Evolutionary conservation across 176 grass and related monocot species (phyloP).

Genomic region (Cocos nucifera): DNA sequence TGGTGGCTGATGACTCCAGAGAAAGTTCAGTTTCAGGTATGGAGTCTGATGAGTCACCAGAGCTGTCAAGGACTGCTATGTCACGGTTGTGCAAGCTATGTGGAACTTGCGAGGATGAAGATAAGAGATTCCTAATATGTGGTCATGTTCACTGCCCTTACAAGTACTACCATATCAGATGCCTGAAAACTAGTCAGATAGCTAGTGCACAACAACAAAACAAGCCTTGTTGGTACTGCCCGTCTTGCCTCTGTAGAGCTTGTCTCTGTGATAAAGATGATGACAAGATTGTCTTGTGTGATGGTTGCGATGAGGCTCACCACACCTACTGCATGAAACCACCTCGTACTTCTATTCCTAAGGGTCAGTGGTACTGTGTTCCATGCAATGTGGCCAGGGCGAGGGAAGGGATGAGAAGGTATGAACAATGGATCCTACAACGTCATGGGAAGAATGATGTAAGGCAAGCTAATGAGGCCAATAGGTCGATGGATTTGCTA

Average conservation of each 20-base stretch:
- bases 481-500: slow-evolving; percentile 3
- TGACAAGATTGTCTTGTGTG: slow-evolving; percentile 59
- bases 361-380: slow-evolving; percentile 64
- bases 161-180: slow-evolving; percentile 84
- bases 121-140: slow-evolving; percentile 74
- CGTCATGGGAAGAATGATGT: slow-evolving; percentile 22
- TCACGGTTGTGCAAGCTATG: slow-evolving; percentile 77
- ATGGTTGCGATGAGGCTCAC: slow-evolving; percentile 82
- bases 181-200: slow-evolving; percentile 75
- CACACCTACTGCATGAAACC: slow-evolving; percentile 85
- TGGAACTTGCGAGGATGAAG: slow-evolving; percentile 61
- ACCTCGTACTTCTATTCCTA: slow-evolving; percentile 37
- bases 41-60: slow-evolving; percentile 39
- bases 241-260: slow-evolving; percentile 76
- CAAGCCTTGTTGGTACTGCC: slow-evolving; percentile 76
- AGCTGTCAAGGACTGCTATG: slow-evolving; percentile 41
- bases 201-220: slow-evolving; percentile 52
- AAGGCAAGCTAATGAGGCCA: background rate
- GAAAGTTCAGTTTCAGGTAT: slow-evolving; percentile 41
- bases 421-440: slow-evolving; percentile 45
- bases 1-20: slow-evolving; percentile 23
- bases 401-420: slow-evolving; percentile 43
- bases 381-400: slow-evolving; percentile 47
- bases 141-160: slow-evolving; percentile 60
- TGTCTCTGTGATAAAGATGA: slow-evolving; percentile 74